Evolutionary conservation across 1,284 basidiomycete species (phyloP), one percentile per base, ranked within the genome.

Genomic region (Thelephora terrestris): DNA sequence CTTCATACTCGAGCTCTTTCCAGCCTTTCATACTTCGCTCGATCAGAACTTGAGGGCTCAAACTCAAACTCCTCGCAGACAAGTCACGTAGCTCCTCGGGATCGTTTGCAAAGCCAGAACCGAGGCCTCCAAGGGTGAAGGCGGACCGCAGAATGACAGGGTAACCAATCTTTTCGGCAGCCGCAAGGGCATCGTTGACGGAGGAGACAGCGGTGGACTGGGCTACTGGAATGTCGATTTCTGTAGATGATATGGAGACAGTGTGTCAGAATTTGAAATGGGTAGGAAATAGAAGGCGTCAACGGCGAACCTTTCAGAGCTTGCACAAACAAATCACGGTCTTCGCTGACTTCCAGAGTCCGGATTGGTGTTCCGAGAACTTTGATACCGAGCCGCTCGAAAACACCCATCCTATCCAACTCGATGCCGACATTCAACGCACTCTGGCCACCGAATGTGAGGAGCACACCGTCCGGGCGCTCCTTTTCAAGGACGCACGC

Each of bases 1-100:
- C 96, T 68, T 99, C 96, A 62, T 99, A 99, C 70, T 99, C 96
- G 58, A 97, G 78, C 72, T 99, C 96, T 66, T 99, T 99, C 96
- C 96, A 99, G 43, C 96, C 96, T 70, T 98, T 98, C 82, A 99
- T 89, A 60, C 89, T 93, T 58, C 93, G 90, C 69, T 99, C 96
- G 57, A 99, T 94, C 49, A 99, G 77, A 44, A 99, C 91, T 67
- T 99, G 96, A 44, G 96, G 96, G 58, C 85, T 90, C 34, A 98
- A 75, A 63, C 83, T 85, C 52, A 99, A 78, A 62, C 86, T 85
- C 67, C 89, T 94, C 35, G 96, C 94, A 47, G 91, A 81, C 20
- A 99, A 75, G 67, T 99, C 94, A 50, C 93, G 85, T 50, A 99
- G 73, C 72, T 99, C 95, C 55, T 98, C 91, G 25, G 92, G 77